Percentiles rank a stretch among this genome's conserved stretches.
Evolutionary conservation across 177 flowering plant genomes (phyloP).

Genomic region (Tripterygium wilfordii): DNA sequence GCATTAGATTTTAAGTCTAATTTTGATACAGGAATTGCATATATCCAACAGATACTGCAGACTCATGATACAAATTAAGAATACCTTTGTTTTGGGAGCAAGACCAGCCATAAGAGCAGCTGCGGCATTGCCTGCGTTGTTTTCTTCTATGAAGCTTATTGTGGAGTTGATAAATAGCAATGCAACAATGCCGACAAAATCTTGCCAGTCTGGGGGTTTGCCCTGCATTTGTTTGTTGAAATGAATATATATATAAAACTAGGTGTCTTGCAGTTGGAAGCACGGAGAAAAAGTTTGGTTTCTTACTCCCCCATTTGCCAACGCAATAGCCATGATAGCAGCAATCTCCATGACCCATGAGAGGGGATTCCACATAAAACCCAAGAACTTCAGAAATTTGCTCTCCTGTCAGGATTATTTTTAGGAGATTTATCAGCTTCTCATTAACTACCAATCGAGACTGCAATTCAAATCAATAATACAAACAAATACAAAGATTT

Average conservation of each 20-base stretch:
- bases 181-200: conserved; percentile 10
- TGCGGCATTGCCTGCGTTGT: conserved; percentile 32
- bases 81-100: conserved; percentile 57
- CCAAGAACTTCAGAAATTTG: conserved; percentile 37
- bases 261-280: too few species aligned
- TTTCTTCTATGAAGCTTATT: conserved; percentile 28
- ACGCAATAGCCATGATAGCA: conserved; percentile 35
- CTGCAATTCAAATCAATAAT: too few species aligned
- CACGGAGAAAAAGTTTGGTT: too few species aligned
- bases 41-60: too few species aligned
- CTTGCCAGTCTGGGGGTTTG: conserved; percentile 12
- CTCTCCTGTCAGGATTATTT: too few species aligned
- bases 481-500: too few species aligned
- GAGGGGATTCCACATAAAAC: conserved; percentile 87
- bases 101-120: too few species aligned
- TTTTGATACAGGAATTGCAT: not conserved
- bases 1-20: not conserved
- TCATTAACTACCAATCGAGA: too few species aligned
- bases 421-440: too few species aligned
- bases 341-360: conserved; percentile 43
- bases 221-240: too few species aligned
- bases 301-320: conserved; percentile 35
- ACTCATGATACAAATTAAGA: too few species aligned
- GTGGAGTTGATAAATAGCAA: conserved; percentile 26
- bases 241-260: too few species aligned